Base-by-base conservation (phyloP, 1,284 basidiomycete genomes). In the Naganishia sp. region DNA sequence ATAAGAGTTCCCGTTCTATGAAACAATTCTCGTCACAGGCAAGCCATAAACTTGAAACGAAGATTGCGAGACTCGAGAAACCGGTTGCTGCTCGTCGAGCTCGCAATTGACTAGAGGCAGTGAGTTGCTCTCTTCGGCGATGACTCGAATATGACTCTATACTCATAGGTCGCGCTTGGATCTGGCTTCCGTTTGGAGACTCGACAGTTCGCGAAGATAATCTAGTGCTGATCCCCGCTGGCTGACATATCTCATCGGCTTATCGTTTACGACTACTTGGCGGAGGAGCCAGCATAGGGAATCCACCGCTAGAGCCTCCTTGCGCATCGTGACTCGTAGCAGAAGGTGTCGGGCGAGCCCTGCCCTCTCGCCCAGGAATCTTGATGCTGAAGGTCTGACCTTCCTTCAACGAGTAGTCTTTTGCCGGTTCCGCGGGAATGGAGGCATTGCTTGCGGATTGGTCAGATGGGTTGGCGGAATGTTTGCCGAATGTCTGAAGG, bases 401-500 rank as follows among this genome's bases (percentile, higher is more conserved):
- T 73, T 94, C 92, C 76, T 97, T 98, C 72, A 99, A 82, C 42
- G 89, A 90, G 77, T 96, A 98, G 75, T 99, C 95, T 77, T 92
- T 91, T 82, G 93, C 92, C 1, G 90, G 92, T 2, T 88, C 91
- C 3, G 84, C 75, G 18, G 90, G 88, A 3, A 71, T 63, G 51
- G 17, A n/a, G 31, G 58, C 43, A 63, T 71, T 54, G 86, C 69
- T 71, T 86, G 85, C 17, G 86, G 85, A 47, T 32, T 69, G 64
- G 25, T 66, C 52, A 13, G 35, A 39, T 17, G 70, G 57, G 65
- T 71, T 73, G 31, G 72, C 69, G 46, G 76, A 78, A 70, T 81
- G 93, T 90, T 97, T 97, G 31, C 90, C 88, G 79, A 93, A 92
- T 74, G 97, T 92, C 80, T 99, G 96, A 32, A 99, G 83, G 1